phyloP scores from a whole-genome alignment of 176 grass and related monocot species.

The Oryza australiensis region DNA sequence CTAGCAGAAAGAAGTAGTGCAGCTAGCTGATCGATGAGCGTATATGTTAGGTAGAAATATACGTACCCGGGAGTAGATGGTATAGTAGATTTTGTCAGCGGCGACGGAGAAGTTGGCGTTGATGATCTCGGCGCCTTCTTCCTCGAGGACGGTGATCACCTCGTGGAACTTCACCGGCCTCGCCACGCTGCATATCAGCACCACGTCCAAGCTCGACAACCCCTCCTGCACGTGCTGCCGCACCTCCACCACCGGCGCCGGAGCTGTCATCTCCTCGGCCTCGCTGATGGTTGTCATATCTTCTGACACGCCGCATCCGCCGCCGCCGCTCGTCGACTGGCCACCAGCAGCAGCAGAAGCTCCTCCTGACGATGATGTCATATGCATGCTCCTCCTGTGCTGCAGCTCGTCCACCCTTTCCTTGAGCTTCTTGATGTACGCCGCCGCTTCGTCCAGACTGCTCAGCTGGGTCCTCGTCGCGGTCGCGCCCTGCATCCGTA shows the following conservation, averaged over 20 bases:
- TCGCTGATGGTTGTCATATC: neutral
- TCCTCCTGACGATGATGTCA: too few relatives aligned
- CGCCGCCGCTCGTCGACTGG: neutral
- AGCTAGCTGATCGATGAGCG: too few relatives aligned
- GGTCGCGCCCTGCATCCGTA: slow-evolving; percentile 32
- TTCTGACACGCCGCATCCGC: neutral
- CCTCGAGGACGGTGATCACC: slow-evolving; percentile 55
- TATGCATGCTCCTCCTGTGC: slow-evolving; percentile 17
- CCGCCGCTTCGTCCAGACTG: slow-evolving; percentile 49
- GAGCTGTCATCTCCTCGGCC: too few relatives aligned
- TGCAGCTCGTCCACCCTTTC: slow-evolving; percentile 46
- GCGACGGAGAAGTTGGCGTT: slow-evolving; percentile 43
- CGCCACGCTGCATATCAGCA: slow-evolving; percentile 32
- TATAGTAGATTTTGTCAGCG: slow-evolving; percentile 45
- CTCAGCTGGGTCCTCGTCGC: slow-evolving; percentile 38
- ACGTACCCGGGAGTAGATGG: slow-evolving; percentile 61
- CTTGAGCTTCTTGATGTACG: slow-evolving; percentile 60
- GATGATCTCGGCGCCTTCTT: slow-evolving; percentile 66
- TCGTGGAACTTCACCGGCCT: slow-evolving; percentile 51
- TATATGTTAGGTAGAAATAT: too few relatives aligned
- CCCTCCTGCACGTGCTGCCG: too few relatives aligned
- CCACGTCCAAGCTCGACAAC: slow-evolving; percentile 45
- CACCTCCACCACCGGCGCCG: slow-evolving; percentile 61
- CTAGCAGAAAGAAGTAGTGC: too few relatives aligned
- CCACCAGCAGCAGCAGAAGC: too few relatives aligned